Evolutionary conservation across 352 stramenopile genomes (phyloP).

Genomic region (Pythium coloratum): DNA sequence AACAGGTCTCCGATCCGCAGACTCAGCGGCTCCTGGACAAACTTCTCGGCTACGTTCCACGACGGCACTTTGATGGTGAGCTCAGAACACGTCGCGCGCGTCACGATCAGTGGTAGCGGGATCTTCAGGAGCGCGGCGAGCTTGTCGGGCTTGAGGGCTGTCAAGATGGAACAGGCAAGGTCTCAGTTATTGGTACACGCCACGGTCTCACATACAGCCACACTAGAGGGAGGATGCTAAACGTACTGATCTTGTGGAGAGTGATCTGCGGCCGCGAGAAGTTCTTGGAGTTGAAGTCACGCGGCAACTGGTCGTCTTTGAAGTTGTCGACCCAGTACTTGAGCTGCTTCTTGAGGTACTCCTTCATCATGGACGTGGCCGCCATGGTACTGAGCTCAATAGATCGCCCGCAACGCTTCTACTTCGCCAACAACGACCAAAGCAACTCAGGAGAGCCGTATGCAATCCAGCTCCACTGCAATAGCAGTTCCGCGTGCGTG

Average conservation of each 20-base stretch:
- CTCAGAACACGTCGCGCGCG: slow-evolving; percentile 50
- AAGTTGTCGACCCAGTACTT: slow-evolving; percentile 68
- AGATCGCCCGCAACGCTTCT: background rate
- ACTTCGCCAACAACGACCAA: background rate
- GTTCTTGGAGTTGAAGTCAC: slow-evolving; percentile 51
- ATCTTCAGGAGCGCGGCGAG: slow-evolving; percentile 47
- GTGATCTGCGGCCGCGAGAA: slow-evolving; percentile 49
- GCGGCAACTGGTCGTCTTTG: slow-evolving; percentile 55
- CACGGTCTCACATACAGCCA: background rate
- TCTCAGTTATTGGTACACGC: background rate
- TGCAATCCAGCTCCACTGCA: background rate
- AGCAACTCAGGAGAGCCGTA: background rate
- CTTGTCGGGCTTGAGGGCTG: slow-evolving; percentile 71
- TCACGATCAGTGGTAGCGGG: slow-evolving; percentile 50
- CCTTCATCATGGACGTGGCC: slow-evolving; percentile 61
- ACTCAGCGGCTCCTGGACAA: slow-evolving; percentile 50
- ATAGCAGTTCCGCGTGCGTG: background rate
- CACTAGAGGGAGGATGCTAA: background rate
- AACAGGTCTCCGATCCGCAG: slow-evolving; percentile 51
- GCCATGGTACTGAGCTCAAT: slow-evolving; percentile 11
- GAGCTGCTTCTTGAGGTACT: slow-evolving; percentile 67
- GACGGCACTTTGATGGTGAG: slow-evolving; percentile 59
- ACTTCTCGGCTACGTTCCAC: slow-evolving; percentile 51
- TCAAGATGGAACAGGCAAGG: background rate
- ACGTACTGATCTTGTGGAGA: slow-evolving; percentile 50